Base-by-base conservation (phyloP, 768 basidiomycete genomes). In the Suillus subalutaceus region DNA sequence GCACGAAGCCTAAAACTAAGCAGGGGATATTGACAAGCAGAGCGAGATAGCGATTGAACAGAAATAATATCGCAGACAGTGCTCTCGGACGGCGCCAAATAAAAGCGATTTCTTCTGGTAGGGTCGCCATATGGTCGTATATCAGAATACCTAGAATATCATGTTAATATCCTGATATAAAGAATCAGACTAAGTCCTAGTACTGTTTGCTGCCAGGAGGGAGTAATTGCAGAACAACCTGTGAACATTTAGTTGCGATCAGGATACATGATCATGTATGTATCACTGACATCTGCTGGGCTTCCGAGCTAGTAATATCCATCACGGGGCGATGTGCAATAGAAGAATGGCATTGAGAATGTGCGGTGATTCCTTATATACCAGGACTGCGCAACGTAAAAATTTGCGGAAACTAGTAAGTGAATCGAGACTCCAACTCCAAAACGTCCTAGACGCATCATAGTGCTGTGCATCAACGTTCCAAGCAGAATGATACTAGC, bases 171-270 rank as follows among this genome's bases (percentile, higher is more conserved):
- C 46, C n/a, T 13, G 12, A 48, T 4, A 2, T 3, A 5, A 13
- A 48, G 20, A 20, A 48, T 23, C 23, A 46, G n/a, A 18, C 46
- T n/a, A n/a, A 46, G n/a, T 4, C 4, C 4, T 7, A n/a, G 20
- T 46, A 48, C 46, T 48, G 5, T 13, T 23, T 48, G 12, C 46
- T 12, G 2, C 46, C n/a, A 48, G 46, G 3, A 13, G 26, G 32
- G 65, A 15, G 40, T 52, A 40, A 0, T 30, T 44, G 52, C 43
- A 61, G 13, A 67, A 30, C 43, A 56, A 1, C 8, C 67, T 67
- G 35, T 20, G 13, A 18, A 16, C 4, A 7, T 4, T 64, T 18
- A 53, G 6, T 40, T 1, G 40, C 18, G 7, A 43, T 26, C 15
- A 23, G n/a, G 32, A 9, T 46, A 20, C 2, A 15, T 53, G 5